Evolutionary conservation across 2,329 filamentous ascomycete genomes (phyloP).

Genomic region (Neurospora crassa): DNA sequence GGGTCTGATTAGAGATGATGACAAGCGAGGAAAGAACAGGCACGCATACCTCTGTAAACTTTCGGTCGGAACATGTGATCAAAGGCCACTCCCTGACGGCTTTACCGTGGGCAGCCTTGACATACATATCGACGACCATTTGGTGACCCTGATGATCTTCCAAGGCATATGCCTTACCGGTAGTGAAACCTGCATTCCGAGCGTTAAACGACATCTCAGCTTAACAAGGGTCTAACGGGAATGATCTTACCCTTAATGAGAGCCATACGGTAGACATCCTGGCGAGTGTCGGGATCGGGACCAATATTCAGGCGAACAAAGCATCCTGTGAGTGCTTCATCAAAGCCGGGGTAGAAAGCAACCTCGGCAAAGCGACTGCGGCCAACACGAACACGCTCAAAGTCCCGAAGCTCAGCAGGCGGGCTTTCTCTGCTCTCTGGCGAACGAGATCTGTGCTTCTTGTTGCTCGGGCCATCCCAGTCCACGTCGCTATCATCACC

Average conservation of each 20-base stretch:
- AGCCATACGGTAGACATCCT: conserved; percentile 79
- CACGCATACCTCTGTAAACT: conserved; percentile 64
- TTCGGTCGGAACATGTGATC: conserved; percentile 76
- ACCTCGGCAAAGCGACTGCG: conserved; percentile 80
- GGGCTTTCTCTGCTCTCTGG: conserved; percentile 55
- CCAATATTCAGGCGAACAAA: conserved; percentile 81
- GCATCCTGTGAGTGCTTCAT: conserved; percentile 70
- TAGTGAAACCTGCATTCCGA: conserved; percentile 56
- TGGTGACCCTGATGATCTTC: conserved; percentile 62
- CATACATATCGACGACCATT: conserved; percentile 80
- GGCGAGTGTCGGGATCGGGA: conserved; percentile 59
- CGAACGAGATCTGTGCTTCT: conserved; percentile 39
- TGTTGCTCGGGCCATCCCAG: conserved; percentile 50
- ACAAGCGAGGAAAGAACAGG: not conserved
- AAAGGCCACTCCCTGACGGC: conserved; percentile 81
- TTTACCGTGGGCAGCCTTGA: conserved; percentile 72
- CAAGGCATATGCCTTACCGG: conserved; percentile 76
- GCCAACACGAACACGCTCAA: conserved; percentile 75
- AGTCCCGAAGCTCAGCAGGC: conserved; percentile 66
- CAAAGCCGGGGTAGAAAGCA: conserved; percentile 88
- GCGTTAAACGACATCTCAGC: not conserved
- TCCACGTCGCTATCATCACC: conserved; percentile 73
- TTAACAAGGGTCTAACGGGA: not conserved
- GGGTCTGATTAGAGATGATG: conserved; percentile 16
- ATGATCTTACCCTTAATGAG: conserved; percentile 63